phyloP scores from a whole-genome alignment of 2,329 filamentous ascomycete species.

The Colletotrichum tanaceti region DNA sequence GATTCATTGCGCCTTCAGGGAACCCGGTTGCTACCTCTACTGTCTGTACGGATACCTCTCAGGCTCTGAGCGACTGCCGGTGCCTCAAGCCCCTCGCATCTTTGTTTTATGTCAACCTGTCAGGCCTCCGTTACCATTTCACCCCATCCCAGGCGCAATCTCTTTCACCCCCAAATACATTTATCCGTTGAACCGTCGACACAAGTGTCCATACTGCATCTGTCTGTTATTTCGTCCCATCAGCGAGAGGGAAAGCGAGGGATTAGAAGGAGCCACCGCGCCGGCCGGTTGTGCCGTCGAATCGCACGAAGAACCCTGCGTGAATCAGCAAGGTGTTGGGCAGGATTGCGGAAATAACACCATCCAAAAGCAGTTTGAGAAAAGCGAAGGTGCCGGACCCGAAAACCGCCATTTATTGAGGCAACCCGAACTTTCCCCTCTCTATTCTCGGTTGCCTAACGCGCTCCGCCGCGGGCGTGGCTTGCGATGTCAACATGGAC shows the following conservation, averaged over 20 bases:
- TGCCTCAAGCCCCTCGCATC: conserved; percentile 14
- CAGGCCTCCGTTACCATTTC: conserved; percentile 10
- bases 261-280: conserved; percentile 13
- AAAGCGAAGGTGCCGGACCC: background rate
- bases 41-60: no score
- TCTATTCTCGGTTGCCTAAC: background rate
- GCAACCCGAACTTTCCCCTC: background rate
- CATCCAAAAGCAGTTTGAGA: background rate
- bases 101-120: conserved; percentile 1
- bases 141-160: conserved; percentile 16
- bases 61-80: conserved; percentile 23
- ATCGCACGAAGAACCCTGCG: conserved; percentile 21
- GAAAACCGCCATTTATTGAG: background rate
- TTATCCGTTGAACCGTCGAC: background rate
- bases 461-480: conserved; percentile 21
- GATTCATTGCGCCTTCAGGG: conserved; percentile 26
- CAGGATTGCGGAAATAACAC: background rate
- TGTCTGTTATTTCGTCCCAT: background rate
- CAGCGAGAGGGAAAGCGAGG: conserved; percentile 1
- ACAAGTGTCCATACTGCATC: background rate
- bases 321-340: conserved; percentile 7
- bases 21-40: conserved; percentile 19
- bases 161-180: conserved; percentile 11
- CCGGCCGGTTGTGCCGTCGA: conserved; percentile 20
- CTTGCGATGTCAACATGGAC: conserved; percentile 29